A percentile compares a stretch with the other conserved stretches of the same genome.
These are phyloP conservation scores for Nannochloris sp. DNA, from an alignment of 139 green algal species.

Conservation along the genomic window DNA sequence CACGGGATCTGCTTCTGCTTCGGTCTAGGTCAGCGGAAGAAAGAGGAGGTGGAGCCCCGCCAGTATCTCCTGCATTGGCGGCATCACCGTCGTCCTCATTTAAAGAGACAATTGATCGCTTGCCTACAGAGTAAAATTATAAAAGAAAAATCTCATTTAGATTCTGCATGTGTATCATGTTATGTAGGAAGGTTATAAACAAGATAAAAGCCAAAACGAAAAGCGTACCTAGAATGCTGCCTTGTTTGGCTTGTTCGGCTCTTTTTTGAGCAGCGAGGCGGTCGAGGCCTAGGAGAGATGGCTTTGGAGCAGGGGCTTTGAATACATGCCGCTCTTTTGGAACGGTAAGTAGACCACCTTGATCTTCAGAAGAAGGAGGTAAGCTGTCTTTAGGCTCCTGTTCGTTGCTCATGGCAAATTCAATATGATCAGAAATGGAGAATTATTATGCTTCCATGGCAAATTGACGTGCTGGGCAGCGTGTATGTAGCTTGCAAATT, in stretches of 20 bases:
- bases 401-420: background rate
- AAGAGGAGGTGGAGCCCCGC: too few species aligned
- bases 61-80: too few species aligned
- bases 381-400: background rate
- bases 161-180: background rate
- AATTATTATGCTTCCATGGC: background rate
- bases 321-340: slow-evolving; percentile 50
- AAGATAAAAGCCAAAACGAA: too few species aligned
- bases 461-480: too few species aligned
- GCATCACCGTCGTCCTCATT: background rate
- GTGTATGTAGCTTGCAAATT: too few species aligned
- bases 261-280: slow-evolving; percentile 1
- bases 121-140: slow-evolving; percentile 2
- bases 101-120: slow-evolving; percentile 7
- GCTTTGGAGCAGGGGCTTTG: slow-evolving; percentile 55
- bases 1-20: background rate
- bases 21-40: too few species aligned
- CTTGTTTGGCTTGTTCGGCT: slow-evolving; percentile 21
- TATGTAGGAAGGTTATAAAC: background rate
- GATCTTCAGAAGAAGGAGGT: background rate
- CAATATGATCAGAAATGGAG: background rate
- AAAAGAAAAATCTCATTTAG: background rate
- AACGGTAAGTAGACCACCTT: slow-evolving; percentile 40
- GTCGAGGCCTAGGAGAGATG: slow-evolving; percentile 48
- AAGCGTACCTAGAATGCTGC: slow-evolving; percentile 20